A percentile compares a stretch with the other conserved stretches of the same genome.
Evolutionary conservation across 345 rosid genomes (phyloP).

Genomic region (Euphorbia peplus): DNA sequence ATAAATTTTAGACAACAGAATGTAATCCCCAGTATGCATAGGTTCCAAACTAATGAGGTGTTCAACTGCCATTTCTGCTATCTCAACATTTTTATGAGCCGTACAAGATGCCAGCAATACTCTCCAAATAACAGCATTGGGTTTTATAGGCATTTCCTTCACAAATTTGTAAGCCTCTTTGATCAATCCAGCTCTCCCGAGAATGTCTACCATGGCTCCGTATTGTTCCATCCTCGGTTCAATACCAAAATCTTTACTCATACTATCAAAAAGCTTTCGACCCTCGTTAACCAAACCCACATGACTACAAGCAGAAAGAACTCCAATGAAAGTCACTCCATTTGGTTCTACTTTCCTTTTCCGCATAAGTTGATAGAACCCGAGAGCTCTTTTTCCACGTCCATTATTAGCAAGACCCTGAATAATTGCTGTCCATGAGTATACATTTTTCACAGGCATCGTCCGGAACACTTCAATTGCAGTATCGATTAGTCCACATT

Average conservation of each 20-base stretch:
- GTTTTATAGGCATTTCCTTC: slow-evolving; percentile 11
- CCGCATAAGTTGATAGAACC: slow-evolving; percentile 30
- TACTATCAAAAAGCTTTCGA: slow-evolving; percentile 27
- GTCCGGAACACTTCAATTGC: slow-evolving; percentile 33
- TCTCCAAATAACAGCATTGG: slow-evolving; percentile 45
- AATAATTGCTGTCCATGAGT: slow-evolving; percentile 38
- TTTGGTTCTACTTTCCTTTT: slow-evolving; percentile 29
- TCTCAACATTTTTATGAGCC: slow-evolving; percentile 36
- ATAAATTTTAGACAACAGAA: slow-evolving; percentile 37
- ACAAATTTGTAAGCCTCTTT: slow-evolving; percentile 10
- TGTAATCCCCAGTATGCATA: slow-evolving; percentile 41
- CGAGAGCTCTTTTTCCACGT: slow-evolving; percentile 34
- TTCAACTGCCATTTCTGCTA: slow-evolving; percentile 33
- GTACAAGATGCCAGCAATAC: slow-evolving; percentile 42
- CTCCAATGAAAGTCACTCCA: slow-evolving; percentile 36
- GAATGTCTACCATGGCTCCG: slow-evolving; percentile 8
- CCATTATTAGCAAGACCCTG: slow-evolving; percentile 46
- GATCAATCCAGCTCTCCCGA: slow-evolving; percentile 13
- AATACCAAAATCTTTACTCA: slow-evolving; percentile 15
- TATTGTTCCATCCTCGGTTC: slow-evolving; percentile 16
- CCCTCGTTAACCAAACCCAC: slow-evolving; percentile 36
- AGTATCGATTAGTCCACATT: slow-evolving; percentile 32
- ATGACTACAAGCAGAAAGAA: slow-evolving; percentile 41
- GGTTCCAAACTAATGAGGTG: slow-evolving; percentile 32
- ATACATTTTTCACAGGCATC: slow-evolving; percentile 34